Evolutionary conservation across 306 rosid species (phyloP).

Genomic region (Hylodesmum podocarpum): DNA sequence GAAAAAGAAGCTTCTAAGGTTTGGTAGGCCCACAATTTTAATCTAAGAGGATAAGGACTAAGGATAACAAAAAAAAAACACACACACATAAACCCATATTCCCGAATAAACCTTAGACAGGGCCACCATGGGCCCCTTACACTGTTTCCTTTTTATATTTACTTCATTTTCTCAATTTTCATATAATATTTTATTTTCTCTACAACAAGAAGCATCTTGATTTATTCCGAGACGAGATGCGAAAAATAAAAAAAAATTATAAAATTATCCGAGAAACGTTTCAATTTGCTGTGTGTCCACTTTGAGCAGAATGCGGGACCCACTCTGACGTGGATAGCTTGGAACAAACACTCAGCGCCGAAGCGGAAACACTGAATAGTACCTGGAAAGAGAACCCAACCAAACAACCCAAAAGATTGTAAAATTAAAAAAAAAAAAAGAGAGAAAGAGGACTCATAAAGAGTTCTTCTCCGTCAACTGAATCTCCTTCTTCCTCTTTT

Average conservation of each 20-base stretch:
- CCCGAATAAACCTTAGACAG: conserved; percentile 21
- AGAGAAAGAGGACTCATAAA: background rate
- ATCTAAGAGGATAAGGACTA: conserved; percentile 35
- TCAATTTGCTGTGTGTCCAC: conserved; percentile 27
- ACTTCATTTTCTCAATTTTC: background rate
- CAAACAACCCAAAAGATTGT: background rate
- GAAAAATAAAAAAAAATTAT: background rate
- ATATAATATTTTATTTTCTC: background rate
- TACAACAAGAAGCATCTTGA: conserved; percentile 19
- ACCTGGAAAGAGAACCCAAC: conserved; percentile 26
- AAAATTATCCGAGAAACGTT: conserved; percentile 16
- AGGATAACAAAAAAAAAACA: background rate
- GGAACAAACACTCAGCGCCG: conserved; percentile 41
- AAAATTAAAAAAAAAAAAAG: background rate
- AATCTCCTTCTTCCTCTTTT: conserved; percentile 27
- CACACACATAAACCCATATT: conserved; percentile 38
- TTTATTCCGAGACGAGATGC: background rate
- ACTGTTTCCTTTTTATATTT: background rate
- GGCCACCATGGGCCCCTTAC: conserved; percentile 22
- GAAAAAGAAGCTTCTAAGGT: conserved; percentile 15
- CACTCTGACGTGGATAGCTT: conserved; percentile 44
- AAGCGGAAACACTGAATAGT: conserved; percentile 39
- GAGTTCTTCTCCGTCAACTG: conserved; percentile 29
- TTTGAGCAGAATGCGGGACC: conserved; percentile 22
- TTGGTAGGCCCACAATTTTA: conserved; percentile 28